A percentile compares a stretch with the other conserved stretches of the same genome.
Conservation (phyloP, 805 yeast species). For the Kuraishia cidri region DNA sequence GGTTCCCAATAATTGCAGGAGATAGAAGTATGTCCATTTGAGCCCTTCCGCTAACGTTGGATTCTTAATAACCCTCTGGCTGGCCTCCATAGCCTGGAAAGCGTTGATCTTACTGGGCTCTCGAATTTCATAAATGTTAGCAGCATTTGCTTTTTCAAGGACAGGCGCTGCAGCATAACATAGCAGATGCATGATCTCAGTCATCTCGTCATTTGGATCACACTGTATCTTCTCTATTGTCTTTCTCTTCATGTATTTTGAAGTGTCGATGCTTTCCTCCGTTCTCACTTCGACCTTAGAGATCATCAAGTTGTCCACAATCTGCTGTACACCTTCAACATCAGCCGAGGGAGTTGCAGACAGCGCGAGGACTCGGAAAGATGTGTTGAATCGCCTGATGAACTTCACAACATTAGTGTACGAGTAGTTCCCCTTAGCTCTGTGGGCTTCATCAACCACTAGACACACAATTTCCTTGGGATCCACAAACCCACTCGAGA, state of each 20-base stretch:
- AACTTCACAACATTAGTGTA: slow-evolving; percentile 76
- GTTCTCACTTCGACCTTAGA: slow-evolving; percentile 80
- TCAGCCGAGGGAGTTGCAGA: slow-evolving; percentile 96
- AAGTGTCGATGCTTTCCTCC: slow-evolving; percentile 73
- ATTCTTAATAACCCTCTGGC: slow-evolving; percentile 46
- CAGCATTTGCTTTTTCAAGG: slow-evolving; percentile 52
- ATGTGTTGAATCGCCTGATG: slow-evolving; percentile 49
- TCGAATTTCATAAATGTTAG: slow-evolving; percentile 51
- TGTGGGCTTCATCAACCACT: slow-evolving; percentile 93
- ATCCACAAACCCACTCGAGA: slow-evolving; percentile 62
- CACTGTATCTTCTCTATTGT: slow-evolving; percentile 52
- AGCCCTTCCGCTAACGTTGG: slow-evolving; percentile 54
- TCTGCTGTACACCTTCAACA: slow-evolving; percentile 80
- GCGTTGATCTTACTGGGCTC: slow-evolving; percentile 66
- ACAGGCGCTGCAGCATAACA: slow-evolving; percentile 63
- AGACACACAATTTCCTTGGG: slow-evolving; percentile 70
- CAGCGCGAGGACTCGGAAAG: slow-evolving; percentile 72
- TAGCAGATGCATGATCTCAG: slow-evolving; percentile 42
- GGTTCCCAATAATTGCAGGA: slow-evolving; percentile 52
- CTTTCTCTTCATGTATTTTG: slow-evolving; percentile 68
- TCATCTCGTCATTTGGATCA: slow-evolving; percentile 43
- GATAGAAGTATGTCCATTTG: slow-evolving; percentile 64
- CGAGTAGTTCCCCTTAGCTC: slow-evolving; percentile 86
- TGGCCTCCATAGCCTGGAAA: slow-evolving; percentile 62
- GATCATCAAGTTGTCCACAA: slow-evolving; percentile 64